Percentiles rank a stretch among this genome's conserved stretches.
Evolutionary conservation across 163 green algal genomes (phyloP).

Genomic region (Scenedesmus sp.): DNA sequence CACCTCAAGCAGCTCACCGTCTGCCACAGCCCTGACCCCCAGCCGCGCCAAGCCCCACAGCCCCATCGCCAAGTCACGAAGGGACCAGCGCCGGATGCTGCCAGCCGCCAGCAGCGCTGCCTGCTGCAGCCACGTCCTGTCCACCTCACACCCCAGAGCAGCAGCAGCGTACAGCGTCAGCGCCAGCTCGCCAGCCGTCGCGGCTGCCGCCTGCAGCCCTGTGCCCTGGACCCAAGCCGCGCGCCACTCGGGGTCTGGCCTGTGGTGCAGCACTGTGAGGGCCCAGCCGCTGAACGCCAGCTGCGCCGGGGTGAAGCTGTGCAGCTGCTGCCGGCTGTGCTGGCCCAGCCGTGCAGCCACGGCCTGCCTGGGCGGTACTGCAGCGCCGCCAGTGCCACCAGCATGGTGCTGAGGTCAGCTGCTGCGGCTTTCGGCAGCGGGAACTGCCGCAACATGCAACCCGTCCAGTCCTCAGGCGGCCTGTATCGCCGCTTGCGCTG

Average conservation of each 20-base stretch:
- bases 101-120: background rate
- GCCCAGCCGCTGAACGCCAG: conserved; percentile 1
- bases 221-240: background rate
- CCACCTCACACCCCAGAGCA: background rate
- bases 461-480: background rate
- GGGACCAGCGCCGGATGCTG: conserved; percentile 12
- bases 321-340: conserved; percentile 2
- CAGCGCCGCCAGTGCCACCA: conserved; percentile 23
- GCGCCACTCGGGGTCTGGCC: background rate
- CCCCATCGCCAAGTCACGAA: conserved; percentile 5
- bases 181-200: conserved; percentile 16
- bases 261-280: background rate
- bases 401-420: conserved; percentile 17
- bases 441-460: background rate
- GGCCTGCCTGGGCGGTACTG: background rate
- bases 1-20: conserved; percentile 42
- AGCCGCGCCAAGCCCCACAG: conserved; percentile 46
- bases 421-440: background rate
- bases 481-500: background rate
- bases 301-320: background rate
- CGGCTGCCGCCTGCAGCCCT: conserved; percentile 1
- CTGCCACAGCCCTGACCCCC: conserved; percentile 32
- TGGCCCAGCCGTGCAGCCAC: conserved; percentile 5
- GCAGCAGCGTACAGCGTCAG: conserved; percentile 39
- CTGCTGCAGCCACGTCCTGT: background rate